Conservation (phyloP, 1,284 basidiomycete genomes). For the Inonotus hispidus region DNA sequence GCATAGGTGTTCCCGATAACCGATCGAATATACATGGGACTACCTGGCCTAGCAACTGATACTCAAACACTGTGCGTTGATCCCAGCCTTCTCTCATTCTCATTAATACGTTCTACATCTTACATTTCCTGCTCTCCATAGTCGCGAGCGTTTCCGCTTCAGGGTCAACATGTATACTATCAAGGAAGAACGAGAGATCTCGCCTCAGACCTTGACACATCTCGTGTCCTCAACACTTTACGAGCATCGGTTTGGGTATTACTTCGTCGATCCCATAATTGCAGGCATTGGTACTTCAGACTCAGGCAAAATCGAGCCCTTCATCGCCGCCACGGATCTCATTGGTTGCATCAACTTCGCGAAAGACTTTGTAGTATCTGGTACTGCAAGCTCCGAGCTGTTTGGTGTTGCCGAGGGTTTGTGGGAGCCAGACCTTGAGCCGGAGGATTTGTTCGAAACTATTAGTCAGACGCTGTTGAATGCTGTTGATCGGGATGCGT, state of each 20-base stretch:
- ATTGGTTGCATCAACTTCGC: constrained; percentile 96
- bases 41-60: constrained; percentile 93
- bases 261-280: constrained; percentile 96
- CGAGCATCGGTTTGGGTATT: constrained; percentile 94
- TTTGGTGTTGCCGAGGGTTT: constrained; percentile 98
- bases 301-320: constrained; percentile 75
- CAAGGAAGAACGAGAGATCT: constrained; percentile 97
- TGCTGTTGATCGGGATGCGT: constrained; percentile 94
- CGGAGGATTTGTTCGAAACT: constrained; percentile 98
- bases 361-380: constrained; percentile 96
- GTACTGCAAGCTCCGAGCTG: constrained; percentile 90
- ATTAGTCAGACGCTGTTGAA: constrained; percentile 96
- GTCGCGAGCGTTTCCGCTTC: constrained; percentile 86
- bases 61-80: constrained; percentile 79
- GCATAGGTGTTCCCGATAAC: constrained; percentile 88
- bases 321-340: constrained; percentile 94
- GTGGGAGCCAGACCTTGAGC: constrained; percentile 96
- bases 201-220: constrained; percentile 94
- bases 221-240: constrained; percentile 97
- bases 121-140: constrained; percentile 27
- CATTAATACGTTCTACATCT: not conserved
- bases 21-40: constrained; percentile 88
- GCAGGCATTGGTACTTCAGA: constrained; percentile 83
- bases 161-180: constrained; percentile 99
- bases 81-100: not conserved